Base-by-base conservation (phyloP, 23 red algal genomes). In the Gracilaria domingensis region DNA sequence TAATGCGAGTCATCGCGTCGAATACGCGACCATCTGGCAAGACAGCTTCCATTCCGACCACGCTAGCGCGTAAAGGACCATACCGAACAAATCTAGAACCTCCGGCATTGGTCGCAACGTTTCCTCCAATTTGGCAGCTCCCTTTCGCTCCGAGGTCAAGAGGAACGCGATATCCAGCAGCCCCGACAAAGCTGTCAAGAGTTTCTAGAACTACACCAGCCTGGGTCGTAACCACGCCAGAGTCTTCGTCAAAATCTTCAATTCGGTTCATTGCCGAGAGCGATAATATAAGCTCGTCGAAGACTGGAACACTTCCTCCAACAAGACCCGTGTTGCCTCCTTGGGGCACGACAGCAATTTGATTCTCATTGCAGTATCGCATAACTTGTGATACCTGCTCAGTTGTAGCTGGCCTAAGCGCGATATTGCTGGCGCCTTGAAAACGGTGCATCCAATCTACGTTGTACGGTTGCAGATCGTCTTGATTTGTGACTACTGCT, bases 81-180 rank as follows among this genome's bases (percentile, higher is more conserved):
- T 99, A 99, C 0, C 94, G 91, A 4, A 99, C 50, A 85, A 95
- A 99, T 56, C 97, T 85, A 18, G 90, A 93, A 7, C 97, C 97
- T 49, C 97, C 93, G 2, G 97, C 97, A 36, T 99, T 94, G 32
- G 97, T 99, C 13, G 97, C 93, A 32, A 99, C 91, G 71, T 99
- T 99, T 29, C 97, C 97, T n/a, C 97, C 97, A 51, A 99, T 99
- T 79, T 99, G 97, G 84, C 97, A 99, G 60, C 87, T 88, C 45
- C 94, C 97, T 45, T 99, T 99, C 24, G 97, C 97, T 12, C 97
- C 97, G n/a, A 99, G 79, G 77, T 99, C 97, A 53, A 99, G 86
- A 35, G 97, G 97, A 44, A 99, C 88, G 12, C 91, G 84, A 86
- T 96, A 96, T 35, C 97, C 97, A 18, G 60, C 85, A 56, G 86